phyloP scores from a whole-genome alignment of 768 basidiomycete genomes.

The Rhizopogon salebrosus region DNA sequence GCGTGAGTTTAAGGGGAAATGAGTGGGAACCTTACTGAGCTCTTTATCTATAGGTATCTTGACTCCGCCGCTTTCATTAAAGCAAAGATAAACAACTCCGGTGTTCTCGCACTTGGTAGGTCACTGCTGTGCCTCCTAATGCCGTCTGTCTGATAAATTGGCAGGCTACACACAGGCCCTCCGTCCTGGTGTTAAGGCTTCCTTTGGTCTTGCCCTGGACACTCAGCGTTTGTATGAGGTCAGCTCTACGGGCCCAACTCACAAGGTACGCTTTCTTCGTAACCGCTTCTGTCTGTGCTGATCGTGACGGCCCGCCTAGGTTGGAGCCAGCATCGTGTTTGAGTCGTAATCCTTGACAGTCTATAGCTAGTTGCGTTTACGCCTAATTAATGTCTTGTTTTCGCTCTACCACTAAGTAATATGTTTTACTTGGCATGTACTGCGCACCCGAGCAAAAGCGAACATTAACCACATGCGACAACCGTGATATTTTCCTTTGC shows the following conservation, averaged over 20 bases:
- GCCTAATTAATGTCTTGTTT: not conserved
- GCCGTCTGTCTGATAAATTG: slow-evolving; percentile 9
- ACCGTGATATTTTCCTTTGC: too few species aligned
- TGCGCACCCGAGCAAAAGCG: not conserved
- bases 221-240: slow-evolving; percentile 85
- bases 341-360: slow-evolving; percentile 44
- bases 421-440: not conserved
- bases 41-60: slow-evolving; percentile 49
- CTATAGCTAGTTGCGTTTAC: slow-evolving; percentile 10
- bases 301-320: slow-evolving; percentile 28
- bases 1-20: slow-evolving; percentile 47
- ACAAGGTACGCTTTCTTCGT: slow-evolving; percentile 51
- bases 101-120: slow-evolving; percentile 80
- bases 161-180: slow-evolving; percentile 88
- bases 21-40: not conserved
- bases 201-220: slow-evolving; percentile 94
- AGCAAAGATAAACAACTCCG: slow-evolving; percentile 97
- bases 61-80: slow-evolving; percentile 91
- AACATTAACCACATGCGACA: too few species aligned
- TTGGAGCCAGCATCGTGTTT: slow-evolving; percentile 72
- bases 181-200: slow-evolving; percentile 87
- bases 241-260: slow-evolving; percentile 56
- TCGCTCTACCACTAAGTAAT: not conserved
- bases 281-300: not conserved
- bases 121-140: not conserved